phyloP scores from a whole-genome alignment of 2,329 filamentous ascomycete genomes.

The Rosellinia necatrix region DNA sequence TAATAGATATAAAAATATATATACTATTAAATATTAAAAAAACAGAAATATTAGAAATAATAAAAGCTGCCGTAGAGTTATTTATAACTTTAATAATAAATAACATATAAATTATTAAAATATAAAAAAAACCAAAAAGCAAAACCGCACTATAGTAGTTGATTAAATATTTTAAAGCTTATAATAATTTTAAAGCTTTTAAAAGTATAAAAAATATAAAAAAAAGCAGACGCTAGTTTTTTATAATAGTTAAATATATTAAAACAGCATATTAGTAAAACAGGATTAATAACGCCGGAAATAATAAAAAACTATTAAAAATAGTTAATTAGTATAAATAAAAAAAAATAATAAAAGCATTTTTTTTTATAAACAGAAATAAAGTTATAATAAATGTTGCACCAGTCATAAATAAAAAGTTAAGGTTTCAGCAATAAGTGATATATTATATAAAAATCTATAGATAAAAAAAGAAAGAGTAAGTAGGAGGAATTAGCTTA shows the following conservation, averaged over 20 bases:
- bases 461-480: too few relatives aligned
- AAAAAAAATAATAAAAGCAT: not conserved
- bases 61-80: not conserved
- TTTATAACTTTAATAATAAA: not conserved
- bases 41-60: not conserved
- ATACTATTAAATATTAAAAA: constrained; percentile 3
- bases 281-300: constrained; percentile 9
- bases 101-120: not conserved
- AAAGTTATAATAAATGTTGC: not conserved
- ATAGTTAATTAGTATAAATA: constrained; percentile 11
- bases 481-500: too few relatives aligned
- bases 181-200: not conserved
- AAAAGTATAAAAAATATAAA: not conserved
- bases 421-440: too few relatives aligned
- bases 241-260: constrained; percentile 3
- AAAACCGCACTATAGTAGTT: not conserved
- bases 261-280: not conserved
- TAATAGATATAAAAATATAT: not conserved
- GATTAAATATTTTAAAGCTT: not conserved
- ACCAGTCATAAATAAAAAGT: too few relatives aligned
- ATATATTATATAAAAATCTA: too few relatives aligned
- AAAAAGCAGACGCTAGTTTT: not conserved
- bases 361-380: constrained; percentile 11
- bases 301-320: constrained; percentile 6
- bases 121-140: not conserved